Base-by-base conservation (phyloP, 1,139 yeast species). In the Ogataea hybrid region DNA sequence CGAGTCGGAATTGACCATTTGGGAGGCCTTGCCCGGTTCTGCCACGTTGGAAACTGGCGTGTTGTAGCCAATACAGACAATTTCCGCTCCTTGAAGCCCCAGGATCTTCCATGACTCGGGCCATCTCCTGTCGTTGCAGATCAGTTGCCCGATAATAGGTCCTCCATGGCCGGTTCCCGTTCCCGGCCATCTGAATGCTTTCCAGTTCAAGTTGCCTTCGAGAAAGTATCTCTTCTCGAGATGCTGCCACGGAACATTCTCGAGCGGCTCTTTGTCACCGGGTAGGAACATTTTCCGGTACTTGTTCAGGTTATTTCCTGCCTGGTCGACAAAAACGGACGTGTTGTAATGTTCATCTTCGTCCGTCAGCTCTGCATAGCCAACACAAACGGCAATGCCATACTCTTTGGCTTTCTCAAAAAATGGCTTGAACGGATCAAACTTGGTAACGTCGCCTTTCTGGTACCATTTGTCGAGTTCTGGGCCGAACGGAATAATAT, bases 61-160 rank as follows among this genome's bases (percentile, higher is more conserved):
- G 25, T 37, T 37, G 29, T 14, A 39, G 5, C 63, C 66, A 28
- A 50, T 47, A n/a, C 50, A 41, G 25, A 50, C 50, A 17, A 52
- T 43, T 21, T 52, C 56, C 28, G 49, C 47, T 3, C 54, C 56
- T 34, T 51, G 54, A n/a, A 49, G 37, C 4, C 51, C 53, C 22
- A 49, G 61, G 30, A 51, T 42, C 52, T 68, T 62, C 69, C 69
- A 65, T 10, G 68, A 64, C 43, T 65, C 69, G 5, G 67, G 65
- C 69, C 69, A 65, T 51, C 69, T 59, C 51, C 69, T 56, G 47
- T 65, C 69, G 41, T 65, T 65, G 49, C 69, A 65, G 29, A 65
- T 64, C 37, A 65, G 42, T 58, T 62, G 62, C 9, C 48, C 48
- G 10, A 44, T 39, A 34, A 44, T 39, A 3, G 48, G 48, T 2